Base-by-base conservation (phyloP, 768 basidiomycete species). In the Xerocomellus chrysenteron region DNA sequence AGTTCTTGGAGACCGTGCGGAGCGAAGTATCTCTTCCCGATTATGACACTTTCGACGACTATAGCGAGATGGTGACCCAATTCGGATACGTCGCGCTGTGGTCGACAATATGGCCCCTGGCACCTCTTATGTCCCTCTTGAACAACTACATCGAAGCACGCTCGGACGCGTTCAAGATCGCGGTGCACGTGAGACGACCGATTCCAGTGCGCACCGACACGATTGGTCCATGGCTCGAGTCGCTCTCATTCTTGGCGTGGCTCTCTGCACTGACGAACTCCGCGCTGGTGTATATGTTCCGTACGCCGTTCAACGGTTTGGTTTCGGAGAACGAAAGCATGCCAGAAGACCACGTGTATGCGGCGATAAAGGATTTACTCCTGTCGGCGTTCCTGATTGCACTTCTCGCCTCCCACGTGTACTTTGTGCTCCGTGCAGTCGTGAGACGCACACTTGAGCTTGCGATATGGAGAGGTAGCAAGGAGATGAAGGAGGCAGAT, bases 111-210 rank as follows among this genome's bases (percentile, higher is more conserved):
- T 98, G 94, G 94, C 93, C 95, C 3, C 77, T 98, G 17, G 89
- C 93, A 3, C 86, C 93, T 78, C 82, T 87, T 10, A 92, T 94
- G 82, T 88, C 93, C 1, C 79, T 96, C 21, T 64, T 97, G 47
- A 99, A 98, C 78, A 98, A 99, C 71, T 82, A 91, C 70, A 74
- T 98, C 57, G 96, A 99, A 75, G 75, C 93, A 5, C 87, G 94
- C 17, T 91, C 88, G 3, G 96, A 99, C 67, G 97, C 97, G 5
- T 89, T 96, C 80, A 98, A 98, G 78, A 90, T 99, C 69, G 85
- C 87, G 5, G 84, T 85, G 5, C 94, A 96, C 66, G 80, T 84
- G 50, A 80, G 93, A 17, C 82, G 93, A 26, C 93, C 96, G 2
- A 81, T 96, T 36, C 94, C 95, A 0, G 72, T 78, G n/a, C 85